Percentiles rank a stretch among this genome's conserved stretches.
Evolutionary conservation across 73 alveolate genomes (phyloP).

Genomic region (Blepharisma japonicum): DNA sequence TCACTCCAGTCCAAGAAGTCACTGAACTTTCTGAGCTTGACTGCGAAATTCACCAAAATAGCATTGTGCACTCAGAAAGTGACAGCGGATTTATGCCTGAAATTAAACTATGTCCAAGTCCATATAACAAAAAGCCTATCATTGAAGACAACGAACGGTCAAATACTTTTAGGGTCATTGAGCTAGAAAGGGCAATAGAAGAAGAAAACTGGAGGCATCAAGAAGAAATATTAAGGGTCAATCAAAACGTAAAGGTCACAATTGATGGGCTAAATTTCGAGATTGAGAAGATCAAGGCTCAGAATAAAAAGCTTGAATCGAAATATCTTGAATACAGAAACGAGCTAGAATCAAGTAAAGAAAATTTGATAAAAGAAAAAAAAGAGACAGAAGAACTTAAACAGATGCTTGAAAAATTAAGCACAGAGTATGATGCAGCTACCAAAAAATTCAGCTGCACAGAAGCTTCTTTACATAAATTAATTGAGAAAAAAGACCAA

Average conservation of each 20-base stretch:
- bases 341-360: conserved; percentile 1
- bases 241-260: neutral
- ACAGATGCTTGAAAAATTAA: neutral
- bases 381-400: neutral
- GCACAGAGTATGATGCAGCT: no score
- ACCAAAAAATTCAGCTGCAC: neutral
- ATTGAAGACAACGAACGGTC: neutral
- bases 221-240: neutral
- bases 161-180: neutral
- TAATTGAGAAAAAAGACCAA: conserved; percentile 2
- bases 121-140: neutral
- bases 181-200: neutral
- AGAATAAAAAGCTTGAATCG: neutral
- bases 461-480: neutral
- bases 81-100: neutral
- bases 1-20: neutral
- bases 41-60: neutral
- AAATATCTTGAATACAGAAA: neutral
- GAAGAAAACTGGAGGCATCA: conserved; percentile 1
- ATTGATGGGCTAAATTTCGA: no score
- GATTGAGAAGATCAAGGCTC: no score
- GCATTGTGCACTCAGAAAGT: neutral
- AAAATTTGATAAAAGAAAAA: neutral
- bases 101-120: neutral
- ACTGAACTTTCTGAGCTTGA: neutral